Percentiles rank a stretch among this genome's conserved stretches.
Evolutionary conservation across 495 filamentous ascomycete genomes (phyloP).

Genomic region (Penicillium simplicissimum): DNA sequence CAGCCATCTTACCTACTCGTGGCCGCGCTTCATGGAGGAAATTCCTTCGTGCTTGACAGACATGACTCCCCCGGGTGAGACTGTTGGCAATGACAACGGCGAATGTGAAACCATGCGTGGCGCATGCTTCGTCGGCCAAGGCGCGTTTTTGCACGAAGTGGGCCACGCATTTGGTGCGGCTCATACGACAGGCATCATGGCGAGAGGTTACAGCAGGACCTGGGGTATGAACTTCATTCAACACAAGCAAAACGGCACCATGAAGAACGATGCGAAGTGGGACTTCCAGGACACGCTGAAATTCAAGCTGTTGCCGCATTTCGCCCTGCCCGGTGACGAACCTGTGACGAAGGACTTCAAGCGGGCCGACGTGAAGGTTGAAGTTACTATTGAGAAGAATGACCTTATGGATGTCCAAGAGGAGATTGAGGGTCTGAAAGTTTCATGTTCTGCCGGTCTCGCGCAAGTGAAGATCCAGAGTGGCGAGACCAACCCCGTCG

Average conservation of each 20-base stretch:
- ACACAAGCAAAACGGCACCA: conserved; percentile 16
- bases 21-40: conserved; percentile 50
- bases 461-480: conserved; percentile 9
- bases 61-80: conserved; percentile 27
- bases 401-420: neutral
- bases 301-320: conserved; percentile 37
- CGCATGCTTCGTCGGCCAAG: conserved; percentile 44
- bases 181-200: conserved; percentile 42
- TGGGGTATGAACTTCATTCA: conserved; percentile 40
- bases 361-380: neutral
- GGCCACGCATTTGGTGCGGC: conserved; percentile 41
- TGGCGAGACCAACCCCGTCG: neutral
- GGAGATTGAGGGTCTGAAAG: conserved; percentile 6
- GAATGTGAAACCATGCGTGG: conserved; percentile 41
- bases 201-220: conserved; percentile 36
- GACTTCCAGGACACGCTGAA: conserved; percentile 35
- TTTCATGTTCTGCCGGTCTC: conserved; percentile 18
- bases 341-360: conserved; percentile 8
- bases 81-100: conserved; percentile 40
- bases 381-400: neutral
- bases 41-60: conserved; percentile 39
- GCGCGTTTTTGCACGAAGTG: conserved; percentile 44
- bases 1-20: conserved; percentile 48
- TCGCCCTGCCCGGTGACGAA: conserved; percentile 34
- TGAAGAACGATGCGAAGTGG: conserved; percentile 34